These are phyloP conservation scores for Emergomyces pasteurianus DNA, from an alignment of 2,329 filamentous ascomycete genomes.

Conservation along the genomic window DNA sequence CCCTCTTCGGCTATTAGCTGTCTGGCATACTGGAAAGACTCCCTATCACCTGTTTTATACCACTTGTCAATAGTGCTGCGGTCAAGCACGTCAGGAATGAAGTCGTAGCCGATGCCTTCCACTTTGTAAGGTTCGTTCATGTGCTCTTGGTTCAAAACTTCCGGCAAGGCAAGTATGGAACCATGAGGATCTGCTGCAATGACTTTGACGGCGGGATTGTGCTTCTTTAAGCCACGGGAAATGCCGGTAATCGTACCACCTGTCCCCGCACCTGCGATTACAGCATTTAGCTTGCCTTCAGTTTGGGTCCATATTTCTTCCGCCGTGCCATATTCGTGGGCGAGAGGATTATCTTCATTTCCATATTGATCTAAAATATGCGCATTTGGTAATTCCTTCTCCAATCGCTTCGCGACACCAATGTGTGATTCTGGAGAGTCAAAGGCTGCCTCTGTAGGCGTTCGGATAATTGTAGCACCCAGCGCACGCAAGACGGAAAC, in stretches of 20 bases:
- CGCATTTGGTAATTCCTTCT: slow-evolving; percentile 93
- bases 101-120: slow-evolving; percentile 97
- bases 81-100: slow-evolving; percentile 86
- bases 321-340: slow-evolving; percentile 87
- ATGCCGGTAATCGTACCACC: slow-evolving; percentile 92
- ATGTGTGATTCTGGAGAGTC: slow-evolving; percentile 95
- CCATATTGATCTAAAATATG: slow-evolving; percentile 96
- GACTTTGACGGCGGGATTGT: slow-evolving; percentile 74
- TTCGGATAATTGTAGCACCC: slow-evolving; percentile 94
- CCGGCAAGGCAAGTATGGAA: slow-evolving; percentile 77
- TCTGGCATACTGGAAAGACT: slow-evolving; percentile 84
- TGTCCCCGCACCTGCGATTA: slow-evolving; percentile 87
- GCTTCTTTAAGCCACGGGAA: slow-evolving; percentile 72
- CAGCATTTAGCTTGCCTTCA: slow-evolving; percentile 63
- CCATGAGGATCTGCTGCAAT: slow-evolving; percentile 88
- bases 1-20: slow-evolving; percentile 89
- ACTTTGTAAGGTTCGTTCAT: slow-evolving; percentile 88
- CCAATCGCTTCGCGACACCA: slow-evolving; percentile 75
- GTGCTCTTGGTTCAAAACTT: slow-evolving; percentile 64
- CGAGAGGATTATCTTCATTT: slow-evolving; percentile 81
- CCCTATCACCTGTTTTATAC: slow-evolving; percentile 95
- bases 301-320: slow-evolving; percentile 96
- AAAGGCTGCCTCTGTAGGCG: slow-evolving; percentile 88
- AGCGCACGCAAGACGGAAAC: slow-evolving; percentile 88
- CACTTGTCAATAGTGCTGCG: slow-evolving; percentile 73